A percentile compares a stretch with the other conserved stretches of the same genome.
Evolutionary conservation across 2,329 filamentous ascomycete genomes (phyloP).

Genomic region (Ophiocordyceps polyrhachis-furcata): DNA sequence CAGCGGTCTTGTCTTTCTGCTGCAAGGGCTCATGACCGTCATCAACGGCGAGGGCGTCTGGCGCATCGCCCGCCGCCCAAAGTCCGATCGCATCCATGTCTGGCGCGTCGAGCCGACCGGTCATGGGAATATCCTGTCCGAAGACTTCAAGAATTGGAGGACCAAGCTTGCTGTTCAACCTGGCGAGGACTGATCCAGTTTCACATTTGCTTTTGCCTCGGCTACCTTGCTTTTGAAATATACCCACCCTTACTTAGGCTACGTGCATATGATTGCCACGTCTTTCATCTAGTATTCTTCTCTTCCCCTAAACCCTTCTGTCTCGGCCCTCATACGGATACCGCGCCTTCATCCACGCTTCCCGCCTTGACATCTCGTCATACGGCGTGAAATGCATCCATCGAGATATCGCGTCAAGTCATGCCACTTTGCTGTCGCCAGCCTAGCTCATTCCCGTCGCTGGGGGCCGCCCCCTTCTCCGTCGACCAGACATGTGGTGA

Average conservation of each 20-base stretch:
- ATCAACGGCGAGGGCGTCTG: slow-evolving; percentile 60
- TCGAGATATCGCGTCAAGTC: slow-evolving; percentile 1
- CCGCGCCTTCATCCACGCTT: background rate
- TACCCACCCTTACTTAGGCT: background rate
- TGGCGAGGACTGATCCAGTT: slow-evolving; percentile 1
- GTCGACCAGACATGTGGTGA: slow-evolving; percentile 2
- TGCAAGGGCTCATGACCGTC: slow-evolving; percentile 40
- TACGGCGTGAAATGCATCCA: background rate
- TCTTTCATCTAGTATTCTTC: background rate
- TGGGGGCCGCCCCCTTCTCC: background rate
- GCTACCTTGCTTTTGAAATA: background rate
- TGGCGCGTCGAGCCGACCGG: slow-evolving; percentile 56
- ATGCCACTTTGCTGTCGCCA: background rate
- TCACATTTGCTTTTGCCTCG: slow-evolving; percentile 1
- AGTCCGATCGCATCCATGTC: slow-evolving; percentile 50
- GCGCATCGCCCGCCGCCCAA: slow-evolving; percentile 51
- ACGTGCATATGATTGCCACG: background rate
- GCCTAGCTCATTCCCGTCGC: background rate
- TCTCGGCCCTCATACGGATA: background rate
- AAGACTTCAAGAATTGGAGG: slow-evolving; percentile 61
- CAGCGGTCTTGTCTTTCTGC: background rate
- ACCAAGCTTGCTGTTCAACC: slow-evolving; percentile 30
- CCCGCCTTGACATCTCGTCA: background rate
- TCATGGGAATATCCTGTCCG: slow-evolving; percentile 56
- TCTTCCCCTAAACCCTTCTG: background rate